Evolutionary conservation across 176 grass and related monocot genomes (phyloP), one percentile per base, ranked within the genome.

Genomic region (Hsuehochloa calcarea): DNA sequence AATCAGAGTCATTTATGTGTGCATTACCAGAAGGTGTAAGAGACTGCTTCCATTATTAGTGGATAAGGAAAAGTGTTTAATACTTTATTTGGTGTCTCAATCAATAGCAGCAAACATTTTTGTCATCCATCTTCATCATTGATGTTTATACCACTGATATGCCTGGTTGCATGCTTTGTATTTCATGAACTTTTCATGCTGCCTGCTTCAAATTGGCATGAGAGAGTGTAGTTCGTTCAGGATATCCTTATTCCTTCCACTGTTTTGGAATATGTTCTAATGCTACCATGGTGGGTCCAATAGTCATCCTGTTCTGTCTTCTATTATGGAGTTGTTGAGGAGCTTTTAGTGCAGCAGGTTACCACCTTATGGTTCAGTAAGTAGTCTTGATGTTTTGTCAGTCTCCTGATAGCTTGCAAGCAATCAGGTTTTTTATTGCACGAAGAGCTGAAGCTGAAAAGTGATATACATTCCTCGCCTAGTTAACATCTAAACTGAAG

Each of bases 401-500:
- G 34, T 41, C 67, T 51, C 61, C n/a, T 70, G 34, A 69, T 81
- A 81, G 34, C 49, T 27, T 40, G 25, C 20, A 65, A 14, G 19
- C 64, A 79, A 8, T 3, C 6, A 63, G 35, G 19, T 31, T 65
- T 79, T 31, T 39, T 39, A 10, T 34, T 50, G 26, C 27, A 23
- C 14, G 0, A 60, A 22, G 27, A 25, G 19, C 60, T 75, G 37
- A 82, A 68, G 27, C 29, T 62, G 51, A 17, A 58, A 37, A 66
- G 4, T 78, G 12, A 64, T 84, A 39, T 78, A 54, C 55, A n/a
- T 88, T 52, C 23, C 73, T 45, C 52, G 25, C 25, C 23, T 83
- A 83, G 43, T 78, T 68, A 75, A 72, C 22, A 54, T 88, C 43
- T 61, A 76, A 70, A 62, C 29, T 11, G 54, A 79, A 63, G 8